Base-by-base conservation (phyloP, 345 rosid genomes). In the Eucalyptus cloeziana region DNA sequence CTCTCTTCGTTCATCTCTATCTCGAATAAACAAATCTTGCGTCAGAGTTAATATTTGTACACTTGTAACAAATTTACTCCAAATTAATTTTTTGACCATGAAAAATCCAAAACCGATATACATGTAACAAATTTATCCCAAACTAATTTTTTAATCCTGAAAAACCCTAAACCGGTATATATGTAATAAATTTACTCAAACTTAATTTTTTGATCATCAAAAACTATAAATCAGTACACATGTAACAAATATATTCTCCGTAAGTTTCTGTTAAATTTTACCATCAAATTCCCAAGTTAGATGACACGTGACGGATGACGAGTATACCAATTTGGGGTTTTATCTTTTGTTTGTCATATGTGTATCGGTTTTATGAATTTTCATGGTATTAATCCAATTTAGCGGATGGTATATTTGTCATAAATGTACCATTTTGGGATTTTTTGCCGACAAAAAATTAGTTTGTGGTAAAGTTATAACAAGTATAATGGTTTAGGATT, bases 21-120 rank as follows among this genome's bases (percentile, higher is more conserved):
- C 58, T 19, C 1, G 5, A 4, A 52, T 52, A 19, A 52, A 52
- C 2, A 19, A 19, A 52, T 52, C 58, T 52, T 52, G 58, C 0
- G 2, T 19, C 19, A 3, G 58, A 52, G 58, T 52, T 52, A 19
- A 52, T 52, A 52, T 52, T 52, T 7, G 24, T 52, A 52, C 62
- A 56, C 6, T 56, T 8, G 13, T 4, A 22, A 56, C 0, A 56
- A 56, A 24, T 24, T 56, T 56, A 22, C 1, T 10, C 0, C 0
- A 22, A 2, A 56, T 9, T 9, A 22, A 8, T 10, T 2, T 56
- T 22, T 56, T 22, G 6, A 4, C 0, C 6, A 24, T 25, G 3
- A 56, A 56, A 56, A 56, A 56, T 0, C 1, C 0, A 22, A 56
- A 56, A 56, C 0, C 0, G 1, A 0, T 4, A 22, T 0, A 56